Evolutionary conservation across 257 asterid genomes (phyloP).

Genomic region (Eucommia ulmoides): DNA sequence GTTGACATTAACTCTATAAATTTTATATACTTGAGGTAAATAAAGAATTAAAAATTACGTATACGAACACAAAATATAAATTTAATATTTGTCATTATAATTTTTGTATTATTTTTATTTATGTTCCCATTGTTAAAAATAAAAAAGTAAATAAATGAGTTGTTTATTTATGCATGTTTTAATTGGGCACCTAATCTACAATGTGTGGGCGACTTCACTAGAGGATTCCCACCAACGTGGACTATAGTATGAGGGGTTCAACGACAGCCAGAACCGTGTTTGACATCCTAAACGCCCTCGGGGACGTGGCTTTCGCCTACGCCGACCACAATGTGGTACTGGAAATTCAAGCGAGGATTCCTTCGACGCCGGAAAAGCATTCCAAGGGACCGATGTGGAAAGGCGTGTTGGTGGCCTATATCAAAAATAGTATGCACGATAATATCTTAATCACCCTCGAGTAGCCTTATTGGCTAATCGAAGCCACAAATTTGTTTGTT

Average conservation of each 20-base stretch:
- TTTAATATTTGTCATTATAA: too few species aligned
- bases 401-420: constrained; percentile 35
- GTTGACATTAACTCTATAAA: too few species aligned
- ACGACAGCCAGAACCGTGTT: constrained; percentile 10
- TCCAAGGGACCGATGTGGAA: too few species aligned
- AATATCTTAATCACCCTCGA: constrained; percentile 30
- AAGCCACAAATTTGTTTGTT: constrained; percentile 46
- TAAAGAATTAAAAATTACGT: too few species aligned
- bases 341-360: constrained; percentile 48
- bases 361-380: constrained; percentile 38
- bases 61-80: too few species aligned
- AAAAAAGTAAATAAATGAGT: constrained; percentile 4
- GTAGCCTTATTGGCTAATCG: constrained; percentile 48
- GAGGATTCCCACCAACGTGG: constrained; percentile 20
- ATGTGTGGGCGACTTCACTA: constrained; percentile 44
- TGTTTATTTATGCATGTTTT: too few species aligned
- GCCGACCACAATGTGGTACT: constrained; percentile 46
- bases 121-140: background rate
- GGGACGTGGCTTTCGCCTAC: constrained; percentile 32
- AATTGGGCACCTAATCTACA: too few species aligned
- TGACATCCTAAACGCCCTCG: constrained; percentile 31
- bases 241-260: constrained; percentile 20
- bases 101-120: too few species aligned
- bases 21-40: too few species aligned
- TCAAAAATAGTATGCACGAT: constrained; percentile 34